Evolutionary conservation across 2,329 filamentous ascomycete species (phyloP).

Genomic region (Podosphaera fusca): DNA sequence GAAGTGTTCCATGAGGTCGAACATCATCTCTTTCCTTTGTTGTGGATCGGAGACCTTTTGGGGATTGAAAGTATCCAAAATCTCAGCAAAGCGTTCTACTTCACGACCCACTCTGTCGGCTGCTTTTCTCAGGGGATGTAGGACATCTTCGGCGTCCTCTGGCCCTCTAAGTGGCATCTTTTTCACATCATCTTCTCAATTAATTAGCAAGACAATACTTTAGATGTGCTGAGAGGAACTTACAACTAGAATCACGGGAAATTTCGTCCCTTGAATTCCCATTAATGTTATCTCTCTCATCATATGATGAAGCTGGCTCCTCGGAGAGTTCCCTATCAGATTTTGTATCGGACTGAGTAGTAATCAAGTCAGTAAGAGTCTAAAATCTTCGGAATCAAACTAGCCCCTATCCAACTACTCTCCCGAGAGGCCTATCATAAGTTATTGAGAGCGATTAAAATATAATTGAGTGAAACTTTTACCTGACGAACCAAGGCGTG

Average conservation of each 20-base stretch:
- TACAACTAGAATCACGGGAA: slow-evolving; percentile 9
- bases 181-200: slow-evolving; percentile 6
- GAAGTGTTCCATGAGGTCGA: slow-evolving; percentile 44
- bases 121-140: slow-evolving; percentile 38
- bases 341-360: slow-evolving; percentile 8
- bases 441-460: neutral
- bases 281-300: slow-evolving; percentile 17
- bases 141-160: slow-evolving; percentile 22
- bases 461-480: neutral
- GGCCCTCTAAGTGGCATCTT: slow-evolving; percentile 14
- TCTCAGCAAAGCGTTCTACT: slow-evolving; percentile 68
- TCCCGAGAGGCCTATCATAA: slow-evolving; percentile 12
- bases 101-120: slow-evolving; percentile 52
- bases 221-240: neutral
- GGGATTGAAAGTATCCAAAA: slow-evolving; percentile 51
- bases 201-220: neutral
- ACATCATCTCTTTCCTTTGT: slow-evolving; percentile 40
- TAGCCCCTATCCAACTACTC: slow-evolving; percentile 14
- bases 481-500: slow-evolving; percentile 6
- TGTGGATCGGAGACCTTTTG: slow-evolving; percentile 22
- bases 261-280: slow-evolving; percentile 13
- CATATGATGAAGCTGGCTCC: slow-evolving; percentile 14
- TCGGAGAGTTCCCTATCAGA: slow-evolving; percentile 14
- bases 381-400: neutral
- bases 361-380: neutral